A percentile compares a stretch with the other conserved stretches of the same genome.
Evolutionary conservation across 257 asterid genomes (phyloP).

Genomic region (Leptodermis oblonga): DNA sequence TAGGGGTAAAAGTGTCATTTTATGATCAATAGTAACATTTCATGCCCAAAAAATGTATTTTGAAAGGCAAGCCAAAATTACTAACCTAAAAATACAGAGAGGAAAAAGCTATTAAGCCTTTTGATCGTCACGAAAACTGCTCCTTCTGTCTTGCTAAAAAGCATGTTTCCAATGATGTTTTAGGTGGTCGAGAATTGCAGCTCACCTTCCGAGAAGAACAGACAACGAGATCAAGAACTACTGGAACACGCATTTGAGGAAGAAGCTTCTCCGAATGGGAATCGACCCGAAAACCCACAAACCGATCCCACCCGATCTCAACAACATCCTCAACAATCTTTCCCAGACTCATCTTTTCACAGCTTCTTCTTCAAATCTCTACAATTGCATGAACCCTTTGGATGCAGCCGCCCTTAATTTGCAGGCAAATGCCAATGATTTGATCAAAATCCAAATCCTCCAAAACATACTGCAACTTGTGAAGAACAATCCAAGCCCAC

Average conservation of each 20-base stretch:
- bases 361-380: slow-evolving; percentile 6
- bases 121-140: too few relatives aligned
- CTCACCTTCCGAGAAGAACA: slow-evolving; percentile 56
- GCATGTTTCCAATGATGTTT: neutral
- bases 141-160: too few relatives aligned
- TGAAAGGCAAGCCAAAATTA: too few relatives aligned
- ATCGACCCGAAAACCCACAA: slow-evolving; percentile 56
- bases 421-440: slow-evolving; percentile 20
- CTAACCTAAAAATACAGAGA: too few relatives aligned
- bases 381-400: slow-evolving; percentile 21
- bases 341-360: slow-evolving; percentile 13
- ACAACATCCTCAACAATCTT: slow-evolving; percentile 22
- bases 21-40: too few relatives aligned
- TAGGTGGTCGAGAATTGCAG: slow-evolving; percentile 69
- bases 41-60: too few relatives aligned
- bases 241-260: slow-evolving; percentile 59
- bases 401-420: slow-evolving; percentile 22
- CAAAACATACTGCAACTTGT: slow-evolving; percentile 31
- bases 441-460: slow-evolving; percentile 35
- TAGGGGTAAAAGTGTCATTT: too few relatives aligned
- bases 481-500: slow-evolving; percentile 27
- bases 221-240: slow-evolving; percentile 68
- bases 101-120: too few relatives aligned
- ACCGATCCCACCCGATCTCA: slow-evolving; percentile 28
- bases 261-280: slow-evolving; percentile 44